These are phyloP conservation scores for Geotrichum bryndzae DNA, from an alignment of 1,139 yeast genomes.

Conservation along the genomic window DNA sequence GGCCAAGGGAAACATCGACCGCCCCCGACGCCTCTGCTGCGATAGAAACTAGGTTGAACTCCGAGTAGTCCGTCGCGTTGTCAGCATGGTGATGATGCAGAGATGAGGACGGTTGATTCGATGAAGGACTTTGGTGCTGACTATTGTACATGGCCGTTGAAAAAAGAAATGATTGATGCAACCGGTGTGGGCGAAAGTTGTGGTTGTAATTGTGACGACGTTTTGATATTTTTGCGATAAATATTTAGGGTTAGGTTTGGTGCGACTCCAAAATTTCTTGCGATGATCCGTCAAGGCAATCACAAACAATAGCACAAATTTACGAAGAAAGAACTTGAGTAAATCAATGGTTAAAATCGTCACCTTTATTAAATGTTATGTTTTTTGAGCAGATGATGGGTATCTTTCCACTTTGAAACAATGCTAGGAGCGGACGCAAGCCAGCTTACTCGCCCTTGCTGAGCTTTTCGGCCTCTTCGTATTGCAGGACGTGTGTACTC, in stretches of 20 bases:
- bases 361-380: background rate
- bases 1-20: constrained; percentile 15
- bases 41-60: constrained; percentile 16
- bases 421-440: background rate
- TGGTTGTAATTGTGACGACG: constrained; percentile 17
- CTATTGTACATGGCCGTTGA: constrained; percentile 8
- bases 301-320: background rate
- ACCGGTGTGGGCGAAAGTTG: background rate
- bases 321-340: background rate
- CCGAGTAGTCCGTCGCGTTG: constrained; percentile 11
- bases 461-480: constrained; percentile 16
- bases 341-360: background rate
- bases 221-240: constrained; percentile 2
- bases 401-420: no score
- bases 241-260: constrained; percentile 1
- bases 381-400: background rate
- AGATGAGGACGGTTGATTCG: background rate
- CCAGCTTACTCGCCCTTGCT: background rate
- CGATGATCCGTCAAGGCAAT: background rate
- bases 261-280: background rate
- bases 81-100: background rate
- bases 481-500: constrained; percentile 25
- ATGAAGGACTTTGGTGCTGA: constrained; percentile 1
- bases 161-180: constrained; percentile 6
- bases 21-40: constrained; percentile 20